These are phyloP conservation scores for Podospora pseudocomata DNA, from an alignment of 495 filamentous ascomycete species.

Conservation along the genomic window DNA sequence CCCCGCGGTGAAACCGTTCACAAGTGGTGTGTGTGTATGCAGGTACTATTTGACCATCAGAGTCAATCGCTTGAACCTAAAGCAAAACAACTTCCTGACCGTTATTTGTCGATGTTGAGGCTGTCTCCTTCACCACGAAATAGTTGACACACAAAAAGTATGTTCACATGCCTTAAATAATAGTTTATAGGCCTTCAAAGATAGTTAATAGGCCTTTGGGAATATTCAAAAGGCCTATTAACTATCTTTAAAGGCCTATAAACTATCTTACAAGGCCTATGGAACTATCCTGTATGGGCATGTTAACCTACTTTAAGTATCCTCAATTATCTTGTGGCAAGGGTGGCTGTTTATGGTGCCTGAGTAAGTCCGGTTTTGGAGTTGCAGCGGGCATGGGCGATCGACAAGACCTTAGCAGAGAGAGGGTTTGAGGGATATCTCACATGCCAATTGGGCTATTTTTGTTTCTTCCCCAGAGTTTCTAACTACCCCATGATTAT, in stretches of 20 bases:
- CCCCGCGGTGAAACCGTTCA: not conserved
- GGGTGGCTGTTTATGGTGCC: not conserved
- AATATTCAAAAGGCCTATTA: no score
- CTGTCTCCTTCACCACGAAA: no score
- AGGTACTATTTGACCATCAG: not conserved
- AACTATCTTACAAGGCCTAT: no score
- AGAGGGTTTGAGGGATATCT: not conserved
- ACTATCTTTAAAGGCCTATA: no score
- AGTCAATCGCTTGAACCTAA: not conserved
- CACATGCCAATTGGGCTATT: not conserved
- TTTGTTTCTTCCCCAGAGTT: not conserved
- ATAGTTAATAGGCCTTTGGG: no score
- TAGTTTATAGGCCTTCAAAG: no score
- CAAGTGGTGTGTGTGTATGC: not conserved
- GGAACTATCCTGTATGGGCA: no score
- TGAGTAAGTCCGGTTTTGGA: not conserved
- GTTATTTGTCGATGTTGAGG: not conserved
- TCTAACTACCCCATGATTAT: not conserved
- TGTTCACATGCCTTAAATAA: no score
- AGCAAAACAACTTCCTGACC: not conserved
- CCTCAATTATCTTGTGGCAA: no score
- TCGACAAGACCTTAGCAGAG: not conserved
- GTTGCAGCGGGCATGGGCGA: slow-evolving; percentile 1
- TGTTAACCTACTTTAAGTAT: no score
- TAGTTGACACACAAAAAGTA: no score